Base-by-base conservation (phyloP, 1,139 yeast species). In the Chernovozyma aurita region DNA sequence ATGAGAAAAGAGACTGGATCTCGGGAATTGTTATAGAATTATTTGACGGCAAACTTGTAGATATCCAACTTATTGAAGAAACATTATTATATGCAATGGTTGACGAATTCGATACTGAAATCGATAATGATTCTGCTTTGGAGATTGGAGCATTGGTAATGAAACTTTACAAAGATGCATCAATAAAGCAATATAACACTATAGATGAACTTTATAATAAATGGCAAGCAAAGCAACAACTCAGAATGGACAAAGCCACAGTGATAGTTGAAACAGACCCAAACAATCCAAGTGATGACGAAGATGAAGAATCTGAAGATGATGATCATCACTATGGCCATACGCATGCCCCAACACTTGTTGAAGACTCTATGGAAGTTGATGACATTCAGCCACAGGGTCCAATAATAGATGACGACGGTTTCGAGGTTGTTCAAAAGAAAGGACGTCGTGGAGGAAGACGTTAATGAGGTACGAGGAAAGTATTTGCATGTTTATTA, bases 1-100 rank as follows among this genome's bases (percentile, higher is more conserved):
- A 73, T 1, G 97, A 86, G 33, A 92, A 92, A 59, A 74, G 99
- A 52, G 98, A 92, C 55, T 94, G 98, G 98, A 73, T 90, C 42
- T 80, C 88, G 3, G 95, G 88, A 4, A 69, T 85, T 15, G 76
- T 90, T 2, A 77, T 87, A 31, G 97, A 88, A 30, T 67, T 88
- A 38, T 92, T 90, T 53, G 75, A 72, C 33, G 82, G 73, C 36
- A 71, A 63, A 36, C 62, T 70, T 9, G 85, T 90, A 7, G 97
- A 88, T 51, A 69, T 83, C 6, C 82, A 78, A 37, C 75, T 84
- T 44, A 76, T 92, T 20, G 97, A 92, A 59, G 95, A 85, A 55
- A 78, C 95, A 8, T 63, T 92, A 42, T 64, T 85, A 34, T 85
- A 85, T 52, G 94, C 95, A 28, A 86, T 92, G 96, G 78, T 81